Evolutionary conservation across 2,329 filamentous ascomycete genomes (phyloP), one percentile per base, ranked within the genome.

Genomic region (Fusarium paranaense): DNA sequence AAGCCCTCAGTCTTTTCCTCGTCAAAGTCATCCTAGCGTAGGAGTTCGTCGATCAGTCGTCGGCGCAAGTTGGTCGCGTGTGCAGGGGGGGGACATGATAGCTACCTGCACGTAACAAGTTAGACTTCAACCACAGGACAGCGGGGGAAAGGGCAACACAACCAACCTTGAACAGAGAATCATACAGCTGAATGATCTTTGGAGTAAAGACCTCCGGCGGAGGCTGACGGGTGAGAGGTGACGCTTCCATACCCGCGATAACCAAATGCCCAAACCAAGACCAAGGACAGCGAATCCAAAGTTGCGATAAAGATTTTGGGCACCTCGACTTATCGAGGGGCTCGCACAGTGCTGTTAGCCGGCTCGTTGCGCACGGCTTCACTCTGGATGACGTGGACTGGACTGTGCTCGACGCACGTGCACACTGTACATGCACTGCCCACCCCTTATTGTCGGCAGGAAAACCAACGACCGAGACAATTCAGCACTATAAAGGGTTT

Each of bases 111-210:
- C 47, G n/a, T 30, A 54, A 20, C 47, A 54, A 32, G 27, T 54
- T 54, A 54, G 47, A 18, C 47, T 50, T 30, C 16, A n/a, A n/a
- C 47, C 25, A 11, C 38, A n/a, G 5, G 2, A 10, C 38, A 40
- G 38, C 38, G 16, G 38, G 38, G 38, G 37, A n/a, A n/a, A 37
- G 56, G 57, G 63, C 38, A 63, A 45, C 18, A 69, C 45, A 54
- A 64, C 38, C 70, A 84, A 92, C 91, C 89, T 91, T 91, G 87
- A 98, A 96, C 22, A 98, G 87, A 74, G 90, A 89, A 79, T 95
- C 91, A 84, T 99, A 99, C 61, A 98, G 90, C 82, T 93, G 89
- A 70, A 97, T 93, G 76, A 99, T 94, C 86, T 99, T 99, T 64
- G 94, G 96, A 84, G 97, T 93, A 82, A 99, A 98, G 45, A 93